phyloP scores from a whole-genome alignment of 2,329 filamentous ascomycete species.

The Trichoderma brevicompactum region DNA sequence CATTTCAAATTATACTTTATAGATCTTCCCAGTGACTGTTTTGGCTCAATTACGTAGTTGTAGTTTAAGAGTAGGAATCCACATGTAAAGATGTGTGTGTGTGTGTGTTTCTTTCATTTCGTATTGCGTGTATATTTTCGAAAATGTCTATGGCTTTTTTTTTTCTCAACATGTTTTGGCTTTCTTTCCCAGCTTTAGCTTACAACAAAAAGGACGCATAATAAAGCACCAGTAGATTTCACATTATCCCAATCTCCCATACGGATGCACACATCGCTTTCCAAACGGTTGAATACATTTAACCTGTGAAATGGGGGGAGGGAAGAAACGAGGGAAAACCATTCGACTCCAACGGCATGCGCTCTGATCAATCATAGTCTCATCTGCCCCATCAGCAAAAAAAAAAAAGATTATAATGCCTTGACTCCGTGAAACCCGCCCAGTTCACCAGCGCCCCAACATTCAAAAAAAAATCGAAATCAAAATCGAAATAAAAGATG shows the following conservation, averaged over 20 bases:
- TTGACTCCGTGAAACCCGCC: constrained; percentile 7
- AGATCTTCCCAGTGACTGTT: background rate
- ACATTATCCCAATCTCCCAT: background rate
- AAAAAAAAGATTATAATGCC: background rate
- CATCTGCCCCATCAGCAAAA: background rate
- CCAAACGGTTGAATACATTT: background rate
- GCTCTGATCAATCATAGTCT: constrained; percentile 3
- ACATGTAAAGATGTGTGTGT: background rate
- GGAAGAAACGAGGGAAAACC: background rate
- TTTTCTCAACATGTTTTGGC: background rate
- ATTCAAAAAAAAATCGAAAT: background rate
- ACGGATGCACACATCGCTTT: background rate
- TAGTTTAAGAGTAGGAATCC: background rate
- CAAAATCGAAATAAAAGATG: background rate
- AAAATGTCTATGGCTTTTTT: background rate
- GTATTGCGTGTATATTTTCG: background rate
- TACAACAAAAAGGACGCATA: background rate
- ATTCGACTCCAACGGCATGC: background rate
- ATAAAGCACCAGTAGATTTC: background rate
- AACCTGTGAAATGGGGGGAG: background rate
- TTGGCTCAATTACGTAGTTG: background rate
- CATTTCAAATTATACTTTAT: background rate
- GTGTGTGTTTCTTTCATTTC: background rate
- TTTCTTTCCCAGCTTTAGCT: background rate
- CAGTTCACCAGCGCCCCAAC: background rate